Base-by-base conservation (phyloP, 2,329 filamentous ascomycete genomes). In the Alternaria arborescens region DNA sequence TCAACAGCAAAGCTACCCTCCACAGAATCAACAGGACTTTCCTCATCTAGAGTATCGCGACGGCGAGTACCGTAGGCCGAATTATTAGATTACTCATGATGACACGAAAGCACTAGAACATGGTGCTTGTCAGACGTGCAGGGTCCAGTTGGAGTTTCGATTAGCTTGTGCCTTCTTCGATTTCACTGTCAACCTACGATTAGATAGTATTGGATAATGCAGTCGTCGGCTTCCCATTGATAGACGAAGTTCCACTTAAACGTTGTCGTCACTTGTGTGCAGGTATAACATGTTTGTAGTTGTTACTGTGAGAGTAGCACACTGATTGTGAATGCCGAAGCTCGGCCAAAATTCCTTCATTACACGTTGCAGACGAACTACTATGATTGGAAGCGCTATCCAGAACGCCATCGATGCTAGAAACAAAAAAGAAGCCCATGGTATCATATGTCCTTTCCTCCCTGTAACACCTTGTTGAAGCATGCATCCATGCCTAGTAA, bases 41-140 rank as follows among this genome's bases (percentile, higher is more conserved):
- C 41, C 41, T 36, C 55, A 26, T 22, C 55, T 47, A 16, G 57
- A 60, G 12, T 57, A 67, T 38, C 58, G 57, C 8, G 50, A 60
- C 6, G 59, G 57, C 30, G 53, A 57, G 10, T 61, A 65, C 46
- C 58, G 22, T 1, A 58, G 55, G n/a, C 62, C 64, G 6, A 59
- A 63, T 8, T 64, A 66, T 34, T 58, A 55, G n/a, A 40, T 18
- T 12, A 20, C 22, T 5, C 40, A 36, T 20, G 6, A 42, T 8
- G 12, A 26, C 36, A 14, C 12, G 16, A 20, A n/a, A 14, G 20
- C 11, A 38, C 32, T 50, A 14, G 18, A 8, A 20, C 16, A 24
- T 50, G 20, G 40, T 42, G 40, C 5, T 42, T 24, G 20, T 38
- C 14, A 26, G 18, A 30, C 46, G 46, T 14, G 3, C 0, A 36